These are phyloP conservation scores for Aeminium ludgeri DNA, from an alignment of 495 filamentous ascomycete genomes.

Conservation along the genomic window DNA sequence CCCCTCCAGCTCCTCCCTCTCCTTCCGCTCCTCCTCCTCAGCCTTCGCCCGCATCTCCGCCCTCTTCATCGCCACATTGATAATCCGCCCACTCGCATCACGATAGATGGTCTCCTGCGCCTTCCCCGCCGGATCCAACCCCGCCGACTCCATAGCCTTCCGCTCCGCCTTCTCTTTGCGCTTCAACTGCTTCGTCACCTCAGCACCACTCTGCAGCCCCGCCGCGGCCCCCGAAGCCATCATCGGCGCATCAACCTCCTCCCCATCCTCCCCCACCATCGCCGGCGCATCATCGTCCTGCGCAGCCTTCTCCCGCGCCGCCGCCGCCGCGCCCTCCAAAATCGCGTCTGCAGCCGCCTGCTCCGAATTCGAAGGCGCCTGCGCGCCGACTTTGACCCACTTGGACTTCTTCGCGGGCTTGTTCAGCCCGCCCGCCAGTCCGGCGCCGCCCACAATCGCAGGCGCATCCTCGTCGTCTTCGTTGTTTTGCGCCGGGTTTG, in stretches of 20 bases:
- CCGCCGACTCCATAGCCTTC: constrained; percentile 31
- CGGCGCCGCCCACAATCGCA: constrained; percentile 18
- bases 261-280: constrained; percentile 21
- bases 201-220: constrained; percentile 65
- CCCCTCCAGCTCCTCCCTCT: constrained; percentile 42
- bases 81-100: constrained; percentile 78
- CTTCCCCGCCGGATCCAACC: constrained; percentile 26
- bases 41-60: constrained; percentile 63
- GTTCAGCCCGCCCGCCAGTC: constrained; percentile 40
- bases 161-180: constrained; percentile 31
- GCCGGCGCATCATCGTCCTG: constrained; percentile 30
- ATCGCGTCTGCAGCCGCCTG: constrained; percentile 67
- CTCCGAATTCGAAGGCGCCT: constrained; percentile 33
- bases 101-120: constrained; percentile 75
- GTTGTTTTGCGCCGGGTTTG: constrained; percentile 20
- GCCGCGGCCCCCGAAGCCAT: constrained; percentile 80
- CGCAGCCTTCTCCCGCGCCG: constrained; percentile 30
- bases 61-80: constrained; percentile 78
- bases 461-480: constrained; percentile 33
- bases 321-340: constrained; percentile 54
- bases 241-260: constrained; percentile 23
- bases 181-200: constrained; percentile 59
- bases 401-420: constrained; percentile 56
- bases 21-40: constrained; percentile 48
- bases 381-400: constrained; percentile 56